Conservation (phyloP, 75 land plant genomes). For the Ceratopteris richardii region DNA sequence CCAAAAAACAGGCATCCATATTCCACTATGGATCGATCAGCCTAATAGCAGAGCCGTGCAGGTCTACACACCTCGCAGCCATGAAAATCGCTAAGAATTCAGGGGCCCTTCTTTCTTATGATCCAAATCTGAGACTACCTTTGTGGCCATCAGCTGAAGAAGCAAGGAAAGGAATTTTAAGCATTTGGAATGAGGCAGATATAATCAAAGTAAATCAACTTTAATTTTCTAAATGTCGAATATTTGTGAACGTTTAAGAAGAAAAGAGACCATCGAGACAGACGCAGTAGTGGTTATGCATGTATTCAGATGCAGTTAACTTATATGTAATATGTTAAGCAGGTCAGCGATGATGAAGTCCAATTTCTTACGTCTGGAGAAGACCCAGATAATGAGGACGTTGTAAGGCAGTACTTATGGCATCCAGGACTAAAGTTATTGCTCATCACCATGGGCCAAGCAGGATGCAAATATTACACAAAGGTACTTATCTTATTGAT, state of each 20-base stretch:
- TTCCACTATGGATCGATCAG: conserved; percentile 84
- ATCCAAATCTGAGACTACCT: conserved; percentile 69
- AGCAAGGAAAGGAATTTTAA: conserved; percentile 62
- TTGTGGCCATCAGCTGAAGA: conserved; percentile 71
- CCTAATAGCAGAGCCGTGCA: conserved; percentile 63
- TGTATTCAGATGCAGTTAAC: too few relatives aligned
- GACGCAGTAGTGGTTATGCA: too few relatives aligned
- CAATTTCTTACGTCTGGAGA: conserved; percentile 31
- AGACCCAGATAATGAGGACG: conserved; percentile 34
- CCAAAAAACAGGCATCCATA: conserved; percentile 16
- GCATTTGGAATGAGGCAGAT: conserved; percentile 73
- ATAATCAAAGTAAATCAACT: conserved; percentile 47
- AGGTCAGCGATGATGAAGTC: conserved; percentile 51
- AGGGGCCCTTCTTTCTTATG: conserved; percentile 64
- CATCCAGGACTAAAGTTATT: conserved; percentile 36
- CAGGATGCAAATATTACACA: conserved; percentile 55
- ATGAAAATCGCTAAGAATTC: conserved; percentile 48
- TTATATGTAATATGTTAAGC: background rate
- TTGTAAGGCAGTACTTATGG: conserved; percentile 28
- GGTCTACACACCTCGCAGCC: conserved; percentile 64
- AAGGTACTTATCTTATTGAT: conserved; percentile 21
- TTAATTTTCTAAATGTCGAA: too few relatives aligned
- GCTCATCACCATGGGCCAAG: conserved; percentile 39
- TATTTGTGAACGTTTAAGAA: too few relatives aligned
- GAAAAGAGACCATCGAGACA: too few relatives aligned